Evolutionary conservation across 2,329 filamentous ascomycete genomes (phyloP).

Genomic region (Metarhizium humberi): DNA sequence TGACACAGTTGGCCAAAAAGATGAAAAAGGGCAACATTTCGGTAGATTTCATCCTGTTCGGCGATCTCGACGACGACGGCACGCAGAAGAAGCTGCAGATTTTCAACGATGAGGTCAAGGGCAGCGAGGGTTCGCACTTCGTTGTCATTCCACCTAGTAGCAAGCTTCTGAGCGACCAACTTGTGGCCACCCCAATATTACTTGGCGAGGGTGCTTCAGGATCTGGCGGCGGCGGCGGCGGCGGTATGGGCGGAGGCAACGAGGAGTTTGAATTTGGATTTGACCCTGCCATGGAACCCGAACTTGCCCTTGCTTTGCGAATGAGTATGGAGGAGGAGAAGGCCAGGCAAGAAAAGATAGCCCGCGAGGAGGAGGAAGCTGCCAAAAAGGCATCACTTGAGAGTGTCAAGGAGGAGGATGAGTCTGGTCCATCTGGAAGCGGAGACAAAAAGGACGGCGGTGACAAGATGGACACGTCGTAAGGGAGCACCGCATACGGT

Average conservation of each 20-base stretch:
- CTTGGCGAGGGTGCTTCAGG: conserved; percentile 62
- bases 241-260: conserved; percentile 49
- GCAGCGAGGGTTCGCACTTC: conserved; percentile 82
- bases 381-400: conserved; percentile 70
- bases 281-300: conserved; percentile 84
- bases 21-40: conserved; percentile 98
- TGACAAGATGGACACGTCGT: conserved; percentile 87
- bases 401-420: conserved; percentile 71
- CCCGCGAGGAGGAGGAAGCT: conserved; percentile 63
- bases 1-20: conserved; percentile 86
- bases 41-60: conserved; percentile 92
- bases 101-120: conserved; percentile 90
- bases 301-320: conserved; percentile 84
- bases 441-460: conserved; percentile 28
- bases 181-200: conserved; percentile 82
- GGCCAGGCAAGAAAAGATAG: conserved; percentile 80
- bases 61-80: conserved; percentile 82
- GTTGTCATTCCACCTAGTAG: conserved; percentile 85
- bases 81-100: conserved; percentile 85
- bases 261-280: conserved; percentile 70
- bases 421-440: conserved; percentile 44
- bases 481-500: conserved; percentile 20
- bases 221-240: conserved; percentile 37
- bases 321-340: conserved; percentile 99
- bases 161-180: conserved; percentile 84